A percentile compares a stretch with the other conserved stretches of the same genome.
Evolutionary conservation across 2,329 filamentous ascomycete species (phyloP).

Genomic region (Botrytis hyacinthi): DNA sequence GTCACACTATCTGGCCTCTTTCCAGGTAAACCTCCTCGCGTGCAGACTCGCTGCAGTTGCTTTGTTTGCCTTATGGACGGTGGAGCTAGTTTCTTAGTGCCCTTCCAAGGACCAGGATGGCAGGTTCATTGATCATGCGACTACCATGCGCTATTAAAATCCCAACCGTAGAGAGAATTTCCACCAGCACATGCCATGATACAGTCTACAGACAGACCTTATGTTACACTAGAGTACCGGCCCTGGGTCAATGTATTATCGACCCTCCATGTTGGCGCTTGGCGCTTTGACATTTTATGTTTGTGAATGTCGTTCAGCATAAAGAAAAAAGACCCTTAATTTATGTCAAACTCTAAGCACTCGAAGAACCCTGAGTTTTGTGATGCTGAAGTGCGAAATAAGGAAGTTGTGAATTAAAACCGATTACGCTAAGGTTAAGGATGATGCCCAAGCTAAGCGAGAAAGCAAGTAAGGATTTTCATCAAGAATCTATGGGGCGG

Average conservation of each 20-base stretch:
- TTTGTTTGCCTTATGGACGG: constrained; percentile 14
- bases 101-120: constrained; percentile 16
- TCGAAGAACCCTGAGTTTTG: background rate
- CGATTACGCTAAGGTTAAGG: background rate
- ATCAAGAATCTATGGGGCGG: background rate
- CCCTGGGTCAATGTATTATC: background rate
- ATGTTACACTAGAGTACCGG: background rate
- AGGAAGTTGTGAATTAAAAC: background rate
- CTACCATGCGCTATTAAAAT: constrained; percentile 3
- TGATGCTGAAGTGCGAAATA: background rate
- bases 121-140: constrained; percentile 18
- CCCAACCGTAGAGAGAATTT: constrained; percentile 1
- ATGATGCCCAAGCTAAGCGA: constrained; percentile 16
- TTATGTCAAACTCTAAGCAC: background rate
- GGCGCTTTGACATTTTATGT: background rate
- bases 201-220: constrained; percentile 4
- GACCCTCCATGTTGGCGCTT: background rate
- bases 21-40: background rate
- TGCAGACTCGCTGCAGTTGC: constrained; percentile 10
- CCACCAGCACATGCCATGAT: background rate
- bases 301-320: background rate
- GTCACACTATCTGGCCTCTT: background rate
- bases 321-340: constrained; percentile 9
- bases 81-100: constrained; percentile 6
- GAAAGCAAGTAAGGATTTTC: constrained; percentile 9